phyloP scores from a whole-genome alignment of 306 rosid genomes.

The Gastrolobium villosum region DNA sequence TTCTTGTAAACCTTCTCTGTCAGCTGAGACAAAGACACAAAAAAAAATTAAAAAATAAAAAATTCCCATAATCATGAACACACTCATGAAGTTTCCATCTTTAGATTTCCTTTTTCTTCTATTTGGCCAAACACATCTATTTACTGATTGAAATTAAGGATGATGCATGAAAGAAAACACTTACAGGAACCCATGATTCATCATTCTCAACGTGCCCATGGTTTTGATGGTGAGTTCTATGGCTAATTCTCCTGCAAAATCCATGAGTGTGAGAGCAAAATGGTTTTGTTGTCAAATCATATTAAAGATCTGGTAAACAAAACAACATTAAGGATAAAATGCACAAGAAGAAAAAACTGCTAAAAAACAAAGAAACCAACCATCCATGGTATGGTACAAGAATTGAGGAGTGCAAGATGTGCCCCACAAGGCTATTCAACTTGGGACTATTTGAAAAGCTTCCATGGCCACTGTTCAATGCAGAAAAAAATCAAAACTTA shows the following conservation, averaged over 20 bases:
- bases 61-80: constrained; percentile 19
- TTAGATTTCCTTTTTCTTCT: background rate
- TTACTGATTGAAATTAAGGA: background rate
- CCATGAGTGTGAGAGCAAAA: background rate
- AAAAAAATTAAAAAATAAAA: background rate
- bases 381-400: constrained; percentile 97
- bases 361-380: constrained; percentile 49
- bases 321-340: constrained; percentile 7
- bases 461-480: constrained; percentile 89
- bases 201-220: constrained; percentile 97
- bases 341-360: background rate
- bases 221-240: constrained; percentile 96
- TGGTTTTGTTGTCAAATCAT: constrained; percentile 17
- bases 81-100: background rate
- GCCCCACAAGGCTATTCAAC: constrained; percentile 79
- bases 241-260: constrained; percentile 90
- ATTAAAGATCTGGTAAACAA: background rate
- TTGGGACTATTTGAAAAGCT: constrained; percentile 79
- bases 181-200: constrained; percentile 98
- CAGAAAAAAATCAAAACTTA: background rate
- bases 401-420: constrained; percentile 86
- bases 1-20: constrained; percentile 76
- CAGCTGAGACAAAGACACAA: constrained; percentile 59
- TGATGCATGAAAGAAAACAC: constrained; percentile 22
- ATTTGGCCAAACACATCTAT: background rate